phyloP scores from a whole-genome alignment of 2,329 filamentous ascomycete species.

The Pseudocercospora fuligena region DNA sequence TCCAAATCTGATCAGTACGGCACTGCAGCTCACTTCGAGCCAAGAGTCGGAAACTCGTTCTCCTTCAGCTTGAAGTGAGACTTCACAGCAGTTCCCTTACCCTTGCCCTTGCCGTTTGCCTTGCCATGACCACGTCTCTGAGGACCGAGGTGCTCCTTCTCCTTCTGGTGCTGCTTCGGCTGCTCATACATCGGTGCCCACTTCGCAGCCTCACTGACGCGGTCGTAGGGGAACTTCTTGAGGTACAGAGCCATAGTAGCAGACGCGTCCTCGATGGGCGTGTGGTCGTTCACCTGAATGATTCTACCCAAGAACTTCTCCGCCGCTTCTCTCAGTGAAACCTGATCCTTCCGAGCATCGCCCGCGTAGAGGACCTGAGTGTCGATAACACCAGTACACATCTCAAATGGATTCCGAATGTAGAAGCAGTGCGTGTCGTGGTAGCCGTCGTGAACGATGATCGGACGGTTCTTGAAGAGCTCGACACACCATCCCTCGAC shows the following conservation, averaged over 20 bases:
- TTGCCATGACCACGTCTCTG: too few species aligned
- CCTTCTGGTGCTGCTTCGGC: too few species aligned
- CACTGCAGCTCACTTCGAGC: too few species aligned
- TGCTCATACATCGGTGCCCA: neutral
- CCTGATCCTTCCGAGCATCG: neutral
- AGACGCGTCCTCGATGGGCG: slow-evolving; percentile 18
- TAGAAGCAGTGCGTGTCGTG: slow-evolving; percentile 18
- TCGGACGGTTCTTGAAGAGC: slow-evolving; percentile 19
- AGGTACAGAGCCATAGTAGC: slow-evolving; percentile 18
- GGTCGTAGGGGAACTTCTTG: slow-evolving; percentile 15
- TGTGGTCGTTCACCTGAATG: slow-evolving; percentile 13
- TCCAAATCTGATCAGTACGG: too few species aligned
- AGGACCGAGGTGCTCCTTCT: too few species aligned
- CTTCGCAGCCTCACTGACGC: slow-evolving; percentile 15
- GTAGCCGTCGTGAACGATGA: slow-evolving; percentile 22
- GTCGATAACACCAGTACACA: slow-evolving; percentile 14
- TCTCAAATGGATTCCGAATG: slow-evolving; percentile 7
- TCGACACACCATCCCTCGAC: slow-evolving; percentile 22
- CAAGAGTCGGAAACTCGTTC: too few species aligned
- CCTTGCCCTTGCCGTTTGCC: too few species aligned
- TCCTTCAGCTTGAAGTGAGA: too few species aligned
- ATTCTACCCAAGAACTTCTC: neutral
- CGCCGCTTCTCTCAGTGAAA: slow-evolving; percentile 1
- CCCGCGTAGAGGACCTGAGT: slow-evolving; percentile 18
- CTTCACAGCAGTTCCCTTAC: too few species aligned